Conservation (phyloP, 495 filamentous ascomycete species). For the Terfezia claveryi region DNA sequence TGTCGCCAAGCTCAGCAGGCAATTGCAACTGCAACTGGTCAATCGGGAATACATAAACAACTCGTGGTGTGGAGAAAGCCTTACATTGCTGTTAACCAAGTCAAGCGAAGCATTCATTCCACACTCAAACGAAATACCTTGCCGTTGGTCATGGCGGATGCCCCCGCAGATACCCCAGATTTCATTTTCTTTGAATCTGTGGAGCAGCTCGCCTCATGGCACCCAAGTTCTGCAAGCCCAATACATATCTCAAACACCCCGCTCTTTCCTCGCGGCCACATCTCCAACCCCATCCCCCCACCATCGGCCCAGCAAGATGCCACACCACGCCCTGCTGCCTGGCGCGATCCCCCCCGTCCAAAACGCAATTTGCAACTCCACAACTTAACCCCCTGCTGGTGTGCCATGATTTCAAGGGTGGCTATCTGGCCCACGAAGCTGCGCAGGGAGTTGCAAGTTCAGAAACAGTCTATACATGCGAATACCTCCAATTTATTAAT, state of each 20-base stretch:
- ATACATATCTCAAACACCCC: constrained; percentile 24
- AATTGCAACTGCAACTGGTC: too few species aligned
- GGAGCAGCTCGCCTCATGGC: constrained; percentile 22
- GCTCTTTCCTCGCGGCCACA: constrained; percentile 14
- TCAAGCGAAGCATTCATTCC: too few species aligned
- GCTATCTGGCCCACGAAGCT: constrained; percentile 24
- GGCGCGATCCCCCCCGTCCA: too few species aligned
- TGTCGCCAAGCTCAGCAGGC: too few species aligned
- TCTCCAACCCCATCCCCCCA: neutral
- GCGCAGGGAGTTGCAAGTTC: constrained; percentile 12
- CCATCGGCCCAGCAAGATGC: neutral
- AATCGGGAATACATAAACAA: too few species aligned
- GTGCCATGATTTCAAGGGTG: constrained; percentile 26
- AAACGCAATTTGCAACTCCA: neutral
- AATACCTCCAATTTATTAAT: constrained; percentile 24
- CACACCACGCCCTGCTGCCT: too few species aligned
- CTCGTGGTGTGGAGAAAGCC: too few species aligned
- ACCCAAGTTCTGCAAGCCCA: constrained; percentile 17
- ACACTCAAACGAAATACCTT: neutral
- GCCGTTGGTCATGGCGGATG: neutral
- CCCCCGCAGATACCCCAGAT: neutral
- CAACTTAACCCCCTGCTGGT: constrained; percentile 17
- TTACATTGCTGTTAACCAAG: too few species aligned
- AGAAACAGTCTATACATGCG: constrained; percentile 18
- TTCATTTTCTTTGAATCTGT: constrained; percentile 21